Conservation (phyloP, 441 rosid genomes). For the Gossypium davidsonii region DNA sequence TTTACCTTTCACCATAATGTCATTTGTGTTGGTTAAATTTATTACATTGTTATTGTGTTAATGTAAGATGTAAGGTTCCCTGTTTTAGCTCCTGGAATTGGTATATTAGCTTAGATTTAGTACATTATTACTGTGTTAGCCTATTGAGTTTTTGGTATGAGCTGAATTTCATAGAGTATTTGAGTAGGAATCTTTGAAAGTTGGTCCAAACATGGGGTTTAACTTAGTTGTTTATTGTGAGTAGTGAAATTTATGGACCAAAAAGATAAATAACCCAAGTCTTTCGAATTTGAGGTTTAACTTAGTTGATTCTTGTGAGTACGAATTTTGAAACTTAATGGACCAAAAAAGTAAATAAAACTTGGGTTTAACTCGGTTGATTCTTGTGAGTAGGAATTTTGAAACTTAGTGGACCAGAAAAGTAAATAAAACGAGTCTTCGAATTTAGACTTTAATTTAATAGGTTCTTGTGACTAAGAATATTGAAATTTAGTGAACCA, state of each 20-base stretch:
- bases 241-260: too few relatives aligned
- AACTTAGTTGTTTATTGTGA: too few relatives aligned
- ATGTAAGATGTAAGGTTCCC: not conserved
- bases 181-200: not conserved
- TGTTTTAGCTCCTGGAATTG: not conserved
- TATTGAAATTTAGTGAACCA: not conserved
- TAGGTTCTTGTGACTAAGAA: not conserved
- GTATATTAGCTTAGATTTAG: not conserved
- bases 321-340: too few relatives aligned
- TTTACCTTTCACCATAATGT: too few relatives aligned
- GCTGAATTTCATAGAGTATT: not conserved
- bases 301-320: too few relatives aligned
- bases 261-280: not conserved
- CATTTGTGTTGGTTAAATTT: not conserved
- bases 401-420: too few relatives aligned
- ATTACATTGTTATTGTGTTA: not conserved
- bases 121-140: not conserved
- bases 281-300: not conserved
- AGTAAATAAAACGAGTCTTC: too few relatives aligned
- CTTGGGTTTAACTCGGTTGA: too few relatives aligned
- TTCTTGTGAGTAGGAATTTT: too few relatives aligned
- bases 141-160: not conserved
- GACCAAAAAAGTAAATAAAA: too few relatives aligned
- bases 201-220: not conserved
- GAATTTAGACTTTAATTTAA: too few relatives aligned